These are phyloP conservation scores for Monosporascus sp. DNA, from an alignment of 2,329 filamentous ascomycete species.

Conservation along the genomic window DNA sequence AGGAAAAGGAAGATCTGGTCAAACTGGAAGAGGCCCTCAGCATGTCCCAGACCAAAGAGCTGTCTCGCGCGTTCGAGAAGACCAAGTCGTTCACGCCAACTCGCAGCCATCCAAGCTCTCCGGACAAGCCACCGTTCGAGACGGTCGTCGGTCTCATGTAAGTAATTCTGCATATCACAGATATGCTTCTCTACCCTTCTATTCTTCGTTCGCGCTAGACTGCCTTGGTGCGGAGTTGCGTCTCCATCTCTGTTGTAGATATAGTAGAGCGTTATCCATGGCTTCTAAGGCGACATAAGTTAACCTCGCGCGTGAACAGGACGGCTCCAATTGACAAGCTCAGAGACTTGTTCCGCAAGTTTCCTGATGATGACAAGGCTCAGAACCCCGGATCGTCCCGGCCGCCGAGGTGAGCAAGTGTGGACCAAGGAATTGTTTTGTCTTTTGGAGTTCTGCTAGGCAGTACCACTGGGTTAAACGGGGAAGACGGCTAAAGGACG, in stretches of 20 bases:
- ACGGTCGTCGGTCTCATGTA: slow-evolving; percentile 41
- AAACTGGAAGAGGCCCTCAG: slow-evolving; percentile 35
- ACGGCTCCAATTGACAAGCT: slow-evolving; percentile 49
- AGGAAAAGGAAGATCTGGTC: slow-evolving; percentile 38
- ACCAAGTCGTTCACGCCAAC: slow-evolving; percentile 44
- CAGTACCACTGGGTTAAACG: too few species aligned
- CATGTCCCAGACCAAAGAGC: slow-evolving; percentile 20
- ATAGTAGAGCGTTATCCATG: background rate
- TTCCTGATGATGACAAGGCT: slow-evolving; percentile 30
- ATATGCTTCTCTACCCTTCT: too few species aligned
- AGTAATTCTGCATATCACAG: background rate
- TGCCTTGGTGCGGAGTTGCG: too few species aligned
- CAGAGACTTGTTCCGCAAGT: slow-evolving; percentile 45
- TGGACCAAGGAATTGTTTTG: too few species aligned
- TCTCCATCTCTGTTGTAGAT: background rate
- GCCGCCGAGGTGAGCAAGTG: too few species aligned
- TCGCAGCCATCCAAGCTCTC: slow-evolving; percentile 38
- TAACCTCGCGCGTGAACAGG: background rate
- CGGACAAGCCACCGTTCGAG: slow-evolving; percentile 45
- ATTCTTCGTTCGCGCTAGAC: too few species aligned
- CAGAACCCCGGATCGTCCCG: too few species aligned
- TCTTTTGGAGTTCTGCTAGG: too few species aligned
- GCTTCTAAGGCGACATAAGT: background rate
- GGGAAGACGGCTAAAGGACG: too few species aligned
- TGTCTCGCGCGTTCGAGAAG: slow-evolving; percentile 35